phyloP scores from a whole-genome alignment of 768 basidiomycete species.

The Suillus subluteus region DNA sequence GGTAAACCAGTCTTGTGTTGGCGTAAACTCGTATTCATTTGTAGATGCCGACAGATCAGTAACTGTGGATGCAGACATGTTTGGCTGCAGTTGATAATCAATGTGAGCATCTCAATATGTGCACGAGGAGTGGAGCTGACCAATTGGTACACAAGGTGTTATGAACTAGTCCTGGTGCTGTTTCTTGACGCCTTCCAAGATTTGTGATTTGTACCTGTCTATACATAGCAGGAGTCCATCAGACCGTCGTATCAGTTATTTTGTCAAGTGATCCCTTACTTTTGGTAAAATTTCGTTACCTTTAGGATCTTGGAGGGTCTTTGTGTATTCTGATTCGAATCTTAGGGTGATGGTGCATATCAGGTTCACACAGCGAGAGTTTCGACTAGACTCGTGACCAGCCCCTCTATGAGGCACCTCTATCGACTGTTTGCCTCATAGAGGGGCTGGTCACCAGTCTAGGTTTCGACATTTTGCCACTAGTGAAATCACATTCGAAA shows the following conservation, averaged over 20 bases:
- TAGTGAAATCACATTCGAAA: too few species aligned
- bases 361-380: not conserved
- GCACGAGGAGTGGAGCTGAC: not conserved
- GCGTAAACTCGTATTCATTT: conserved; percentile 45
- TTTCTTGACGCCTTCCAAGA: not conserved
- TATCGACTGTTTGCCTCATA: too few species aligned
- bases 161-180: too few species aligned
- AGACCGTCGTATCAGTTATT: not conserved
- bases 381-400: too few species aligned
- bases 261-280: not conserved
- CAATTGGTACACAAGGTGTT: not conserved
- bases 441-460: too few species aligned
- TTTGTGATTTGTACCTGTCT: not conserved
- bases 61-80: not conserved
- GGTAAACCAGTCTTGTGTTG: conserved; percentile 62
- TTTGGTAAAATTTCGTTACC: not conserved
- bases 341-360: not conserved
- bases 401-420: too few species aligned
- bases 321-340: not conserved
- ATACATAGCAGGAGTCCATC: not conserved
- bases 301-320: not conserved
- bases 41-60: conserved; percentile 11
- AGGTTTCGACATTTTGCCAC: too few species aligned
- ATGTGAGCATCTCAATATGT: not conserved
- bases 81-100: not conserved